Conservation (phyloP, 139 green algal species). For the Medakamo hakoo region DNA sequence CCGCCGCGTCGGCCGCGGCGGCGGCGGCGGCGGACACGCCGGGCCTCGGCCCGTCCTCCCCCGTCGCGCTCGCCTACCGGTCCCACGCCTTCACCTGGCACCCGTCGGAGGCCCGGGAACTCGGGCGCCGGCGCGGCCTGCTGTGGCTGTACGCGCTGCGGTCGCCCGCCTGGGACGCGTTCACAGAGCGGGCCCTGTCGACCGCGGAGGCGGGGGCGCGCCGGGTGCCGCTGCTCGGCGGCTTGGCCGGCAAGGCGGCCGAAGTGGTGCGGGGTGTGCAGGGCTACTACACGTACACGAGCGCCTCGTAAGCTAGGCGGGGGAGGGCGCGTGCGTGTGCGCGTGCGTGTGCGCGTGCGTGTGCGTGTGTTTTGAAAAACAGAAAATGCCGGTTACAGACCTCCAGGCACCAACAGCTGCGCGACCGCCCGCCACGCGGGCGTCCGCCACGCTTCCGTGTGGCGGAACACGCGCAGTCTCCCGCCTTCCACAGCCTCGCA, state of each 20-base stretch:
- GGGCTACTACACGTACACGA: background rate
- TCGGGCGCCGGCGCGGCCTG: background rate
- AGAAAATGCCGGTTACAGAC: background rate
- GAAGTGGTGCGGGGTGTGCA: background rate
- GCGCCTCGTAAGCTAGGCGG: background rate
- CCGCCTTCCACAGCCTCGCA: background rate
- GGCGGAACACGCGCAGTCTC: background rate
- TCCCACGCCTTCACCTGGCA: background rate
- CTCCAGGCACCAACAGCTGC: background rate
- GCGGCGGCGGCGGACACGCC: no score
- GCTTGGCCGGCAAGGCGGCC: background rate
- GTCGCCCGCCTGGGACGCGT: background rate
- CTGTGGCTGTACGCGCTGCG: background rate
- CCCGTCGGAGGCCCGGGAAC: background rate
- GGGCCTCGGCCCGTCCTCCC: background rate
- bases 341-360: background rate
- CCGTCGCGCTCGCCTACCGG: background rate
- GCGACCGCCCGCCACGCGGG: background rate
- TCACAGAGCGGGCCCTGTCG: background rate
- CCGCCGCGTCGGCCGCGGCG: no score
- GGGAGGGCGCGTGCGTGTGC: background rate
- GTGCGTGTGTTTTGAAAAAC: background rate
- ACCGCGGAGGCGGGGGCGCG: no score
- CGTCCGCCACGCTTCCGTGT: background rate
- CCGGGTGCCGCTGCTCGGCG: background rate